Conservation (phyloP, 2,329 filamentous ascomycete genomes). For the Colletotrichum tanaceti region DNA sequence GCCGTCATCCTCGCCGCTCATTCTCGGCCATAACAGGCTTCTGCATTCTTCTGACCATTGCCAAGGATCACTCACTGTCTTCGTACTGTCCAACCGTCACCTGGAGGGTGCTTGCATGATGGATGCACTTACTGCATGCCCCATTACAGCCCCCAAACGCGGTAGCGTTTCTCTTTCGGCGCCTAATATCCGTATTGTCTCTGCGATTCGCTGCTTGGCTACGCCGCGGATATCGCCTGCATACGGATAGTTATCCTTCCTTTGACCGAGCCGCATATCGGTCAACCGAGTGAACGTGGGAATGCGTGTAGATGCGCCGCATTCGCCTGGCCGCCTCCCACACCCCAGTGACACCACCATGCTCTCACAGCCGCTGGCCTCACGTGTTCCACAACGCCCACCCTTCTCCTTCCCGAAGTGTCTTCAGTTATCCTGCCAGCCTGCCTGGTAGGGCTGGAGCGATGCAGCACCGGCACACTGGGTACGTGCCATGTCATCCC, state of each 20-base stretch:
- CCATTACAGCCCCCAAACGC: slow-evolving; percentile 21
- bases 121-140: background rate
- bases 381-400: background rate
- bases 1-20: background rate
- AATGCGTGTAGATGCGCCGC: background rate
- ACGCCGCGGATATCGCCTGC: slow-evolving; percentile 6
- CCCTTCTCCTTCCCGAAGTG: background rate
- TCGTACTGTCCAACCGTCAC: background rate
- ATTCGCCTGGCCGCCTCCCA: slow-evolving; percentile 1
- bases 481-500: slow-evolving; percentile 5
- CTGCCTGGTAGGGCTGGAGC: slow-evolving; percentile 34
- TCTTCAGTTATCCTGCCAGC: slow-evolving; percentile 16
- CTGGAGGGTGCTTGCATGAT: slow-evolving; percentile 5
- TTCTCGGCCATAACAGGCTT: background rate
- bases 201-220: background rate
- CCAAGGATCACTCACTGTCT: background rate
- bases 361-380: background rate
- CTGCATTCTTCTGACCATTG: background rate
- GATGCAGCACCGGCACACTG: slow-evolving; percentile 12
- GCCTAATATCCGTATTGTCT: background rate
- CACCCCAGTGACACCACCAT: slow-evolving; percentile 6
- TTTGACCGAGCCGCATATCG: background rate
- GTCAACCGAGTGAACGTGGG: slow-evolving; percentile 2
- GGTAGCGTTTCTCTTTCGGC: slow-evolving; percentile 7
- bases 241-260: background rate